Evolutionary conservation across 805 yeast species (phyloP).

Genomic region (Candida taoyuanica): DNA sequence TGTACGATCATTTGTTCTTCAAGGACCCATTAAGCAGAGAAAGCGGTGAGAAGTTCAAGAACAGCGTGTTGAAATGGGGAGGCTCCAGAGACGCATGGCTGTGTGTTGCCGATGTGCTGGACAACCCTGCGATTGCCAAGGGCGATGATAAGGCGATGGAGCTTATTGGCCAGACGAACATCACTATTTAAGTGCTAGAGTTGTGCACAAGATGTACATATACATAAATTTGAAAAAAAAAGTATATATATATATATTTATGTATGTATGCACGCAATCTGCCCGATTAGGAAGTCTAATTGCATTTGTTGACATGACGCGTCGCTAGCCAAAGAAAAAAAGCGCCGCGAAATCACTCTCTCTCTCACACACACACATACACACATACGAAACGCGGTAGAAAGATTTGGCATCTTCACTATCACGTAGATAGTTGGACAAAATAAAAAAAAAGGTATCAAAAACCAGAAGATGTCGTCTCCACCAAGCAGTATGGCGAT

Average conservation of each 20-base stretch:
- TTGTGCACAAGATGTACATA: no score
- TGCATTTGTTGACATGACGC: not conserved
- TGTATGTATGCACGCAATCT: no score
- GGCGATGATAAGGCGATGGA: constrained; percentile 77
- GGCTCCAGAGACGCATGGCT: constrained; percentile 89
- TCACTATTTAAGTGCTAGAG: constrained; percentile 3
- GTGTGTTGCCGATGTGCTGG: constrained; percentile 75
- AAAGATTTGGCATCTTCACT: not conserved
- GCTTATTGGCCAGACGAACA: constrained; percentile 36
- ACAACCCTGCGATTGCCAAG: constrained; percentile 48
- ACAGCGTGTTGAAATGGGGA: constrained; percentile 83
- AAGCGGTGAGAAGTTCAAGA: constrained; percentile 73
- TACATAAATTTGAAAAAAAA: no score
- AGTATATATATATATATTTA: no score
- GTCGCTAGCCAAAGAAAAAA: not conserved
- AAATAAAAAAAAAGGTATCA: no score
- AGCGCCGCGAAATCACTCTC: not conserved
- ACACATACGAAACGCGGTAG: no score
- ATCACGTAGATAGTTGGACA: no score
- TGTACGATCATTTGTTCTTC: constrained; percentile 72
- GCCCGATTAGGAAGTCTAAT: not conserved
- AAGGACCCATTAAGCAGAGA: constrained; percentile 63
- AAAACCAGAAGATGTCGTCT: constrained; percentile 16
- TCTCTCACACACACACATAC: not conserved
- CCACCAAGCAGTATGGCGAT: constrained; percentile 9